A percentile compares a stretch with the other conserved stretches of the same genome.
phyloP scores from a whole-genome alignment of 1,139 yeast genomes.

The Saccharomyces hybrid region DNA sequence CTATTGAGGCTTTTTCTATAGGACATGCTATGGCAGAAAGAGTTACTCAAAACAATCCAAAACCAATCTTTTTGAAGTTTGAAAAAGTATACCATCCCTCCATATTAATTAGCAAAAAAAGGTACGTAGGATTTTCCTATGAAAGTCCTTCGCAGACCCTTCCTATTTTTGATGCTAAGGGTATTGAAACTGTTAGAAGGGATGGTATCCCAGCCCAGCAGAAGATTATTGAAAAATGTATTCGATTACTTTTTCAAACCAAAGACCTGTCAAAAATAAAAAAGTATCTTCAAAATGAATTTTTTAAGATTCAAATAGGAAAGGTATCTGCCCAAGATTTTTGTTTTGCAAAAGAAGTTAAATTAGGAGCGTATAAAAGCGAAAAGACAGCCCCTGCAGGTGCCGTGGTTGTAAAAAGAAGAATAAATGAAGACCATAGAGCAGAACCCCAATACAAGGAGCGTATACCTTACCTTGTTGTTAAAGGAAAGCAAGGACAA shows the following conservation, averaged over 20 bases:
- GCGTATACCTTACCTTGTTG: slow-evolving; percentile 79
- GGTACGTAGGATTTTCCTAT: slow-evolving; percentile 83
- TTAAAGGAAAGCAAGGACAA: slow-evolving; percentile 56
- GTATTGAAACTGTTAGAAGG: slow-evolving; percentile 87
- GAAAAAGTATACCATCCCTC: slow-evolving; percentile 92
- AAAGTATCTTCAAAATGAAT: slow-evolving; percentile 54
- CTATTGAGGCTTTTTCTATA: slow-evolving; percentile 64
- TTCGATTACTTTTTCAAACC: slow-evolving; percentile 64
- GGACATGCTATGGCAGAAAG: slow-evolving; percentile 63
- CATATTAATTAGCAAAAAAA: slow-evolving; percentile 71
- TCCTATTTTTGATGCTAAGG: slow-evolving; percentile 88
- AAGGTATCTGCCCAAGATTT: slow-evolving; percentile 70
- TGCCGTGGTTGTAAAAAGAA: slow-evolving; percentile 65
- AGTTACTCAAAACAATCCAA: slow-evolving; percentile 65
- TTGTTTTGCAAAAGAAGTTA: slow-evolving; percentile 87
- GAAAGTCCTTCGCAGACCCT: slow-evolving; percentile 47
- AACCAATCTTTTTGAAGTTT: slow-evolving; percentile 75
- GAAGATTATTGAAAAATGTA: slow-evolving; percentile 64
- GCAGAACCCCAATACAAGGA: slow-evolving; percentile 84
- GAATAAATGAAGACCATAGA: slow-evolving; percentile 56
- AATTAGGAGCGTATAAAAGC: slow-evolving; percentile 73
- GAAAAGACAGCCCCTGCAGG: slow-evolving; percentile 80
- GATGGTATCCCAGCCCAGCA: slow-evolving; percentile 94
- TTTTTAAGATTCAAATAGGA: slow-evolving; percentile 54
- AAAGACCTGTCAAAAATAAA: slow-evolving; percentile 66